These are phyloP conservation scores for Calamus simplicifolius DNA, from an alignment of 176 grass and related monocot genomes.

Conservation along the genomic window DNA sequence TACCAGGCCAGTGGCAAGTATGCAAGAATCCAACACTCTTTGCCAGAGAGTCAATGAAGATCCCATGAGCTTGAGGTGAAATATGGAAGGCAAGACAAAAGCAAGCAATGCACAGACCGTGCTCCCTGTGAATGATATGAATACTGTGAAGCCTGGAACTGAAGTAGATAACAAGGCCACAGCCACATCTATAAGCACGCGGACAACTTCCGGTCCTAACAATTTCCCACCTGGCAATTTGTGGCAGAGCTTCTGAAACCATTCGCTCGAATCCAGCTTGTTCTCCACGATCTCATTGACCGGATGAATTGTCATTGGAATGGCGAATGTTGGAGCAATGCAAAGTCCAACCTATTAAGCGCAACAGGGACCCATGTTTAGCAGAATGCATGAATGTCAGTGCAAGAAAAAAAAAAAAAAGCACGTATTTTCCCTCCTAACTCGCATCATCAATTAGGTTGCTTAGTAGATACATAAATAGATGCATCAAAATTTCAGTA, in stretches of 20 bases:
- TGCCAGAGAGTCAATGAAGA: constrained; percentile 37
- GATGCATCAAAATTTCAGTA: no score
- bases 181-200: constrained; percentile 26
- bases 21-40: constrained; percentile 35
- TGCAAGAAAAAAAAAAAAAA: background rate
- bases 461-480: no score
- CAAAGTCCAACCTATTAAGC: constrained; percentile 68
- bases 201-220: constrained; percentile 40
- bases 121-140: constrained; percentile 77
- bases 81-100: constrained; percentile 64
- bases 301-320: constrained; percentile 85
- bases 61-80: constrained; percentile 60
- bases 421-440: no score
- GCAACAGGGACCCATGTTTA: background rate
- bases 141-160: constrained; percentile 60
- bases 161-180: constrained; percentile 52
- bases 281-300: constrained; percentile 71
- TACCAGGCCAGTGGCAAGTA: constrained; percentile 47
- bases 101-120: constrained; percentile 71
- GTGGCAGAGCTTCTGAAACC: constrained; percentile 41
- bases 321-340: constrained; percentile 67
- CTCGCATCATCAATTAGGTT: no score
- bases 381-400: no score
- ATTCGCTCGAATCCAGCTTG: constrained; percentile 42
- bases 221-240: constrained; percentile 19